phyloP scores from a whole-genome alignment of 768 basidiomycete genomes.

The Nidularia pulvinata region DNA sequence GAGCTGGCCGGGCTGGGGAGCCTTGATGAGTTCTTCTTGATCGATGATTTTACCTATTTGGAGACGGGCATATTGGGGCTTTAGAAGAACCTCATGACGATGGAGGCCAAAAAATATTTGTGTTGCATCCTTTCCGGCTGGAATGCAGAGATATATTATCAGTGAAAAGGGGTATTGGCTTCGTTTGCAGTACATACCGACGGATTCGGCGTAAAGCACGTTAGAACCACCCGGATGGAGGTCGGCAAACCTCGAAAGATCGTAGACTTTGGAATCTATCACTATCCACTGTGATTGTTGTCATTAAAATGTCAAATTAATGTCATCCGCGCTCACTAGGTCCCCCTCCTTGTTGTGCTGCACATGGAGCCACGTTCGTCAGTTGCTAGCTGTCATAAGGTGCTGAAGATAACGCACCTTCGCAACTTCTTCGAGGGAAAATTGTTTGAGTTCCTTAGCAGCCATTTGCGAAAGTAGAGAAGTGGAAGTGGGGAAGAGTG shows the following conservation, averaged over 20 bases:
- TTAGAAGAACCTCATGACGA: constrained; percentile 74
- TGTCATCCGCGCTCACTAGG: constrained; percentile 46
- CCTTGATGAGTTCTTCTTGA: constrained; percentile 53
- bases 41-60: constrained; percentile 65
- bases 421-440: constrained; percentile 61
- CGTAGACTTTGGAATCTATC: constrained; percentile 80
- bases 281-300: constrained; percentile 64
- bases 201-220: constrained; percentile 63
- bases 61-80: constrained; percentile 71
- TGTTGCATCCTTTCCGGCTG: constrained; percentile 83
- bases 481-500: background rate
- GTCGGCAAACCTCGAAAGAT: constrained; percentile 77
- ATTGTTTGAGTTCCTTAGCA: constrained; percentile 28
- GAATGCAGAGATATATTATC: too few species aligned
- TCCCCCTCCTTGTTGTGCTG: constrained; percentile 91
- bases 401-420: constrained; percentile 40
- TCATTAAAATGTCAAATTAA: background rate
- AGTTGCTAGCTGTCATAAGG: background rate
- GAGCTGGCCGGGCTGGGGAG: constrained; percentile 57
- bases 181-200: constrained; percentile 56
- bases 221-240: constrained; percentile 85
- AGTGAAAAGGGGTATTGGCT: background rate
- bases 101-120: constrained; percentile 86
- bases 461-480: constrained; percentile 11
- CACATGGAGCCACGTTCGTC: background rate